A percentile compares a stretch with the other conserved stretches of the same genome.
These are phyloP conservation scores for Decorospora gaudefroyi DNA, from an alignment of 2,329 filamentous ascomycete genomes.

Conservation along the genomic window DNA sequence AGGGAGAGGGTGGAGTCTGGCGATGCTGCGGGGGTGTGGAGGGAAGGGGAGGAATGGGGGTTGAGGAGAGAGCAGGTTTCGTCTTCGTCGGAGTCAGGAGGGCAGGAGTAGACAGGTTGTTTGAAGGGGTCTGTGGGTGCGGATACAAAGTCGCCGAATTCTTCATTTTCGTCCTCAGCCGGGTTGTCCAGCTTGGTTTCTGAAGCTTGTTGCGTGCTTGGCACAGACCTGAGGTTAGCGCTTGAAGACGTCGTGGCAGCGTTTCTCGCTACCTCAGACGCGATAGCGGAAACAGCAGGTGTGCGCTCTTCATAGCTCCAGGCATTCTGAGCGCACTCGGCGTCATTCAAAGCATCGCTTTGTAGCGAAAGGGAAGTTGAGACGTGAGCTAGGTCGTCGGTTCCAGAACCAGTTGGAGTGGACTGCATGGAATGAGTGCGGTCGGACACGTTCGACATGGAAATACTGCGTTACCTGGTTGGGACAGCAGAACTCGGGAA, in stretches of 20 bases:
- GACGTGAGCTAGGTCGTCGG: background rate
- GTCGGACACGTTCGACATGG: background rate
- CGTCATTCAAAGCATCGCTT: background rate
- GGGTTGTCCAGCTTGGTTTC: too few relatives aligned
- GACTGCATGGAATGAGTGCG: background rate
- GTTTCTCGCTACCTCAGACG: too few relatives aligned
- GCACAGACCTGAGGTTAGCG: too few relatives aligned
- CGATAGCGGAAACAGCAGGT: background rate
- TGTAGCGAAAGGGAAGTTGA: too few relatives aligned
- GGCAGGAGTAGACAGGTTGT: slow-evolving; percentile 10
- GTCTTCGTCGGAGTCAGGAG: too few relatives aligned
- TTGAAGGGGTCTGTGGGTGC: slow-evolving; percentile 4
- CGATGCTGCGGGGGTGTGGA: too few relatives aligned
- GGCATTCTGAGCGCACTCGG: background rate
- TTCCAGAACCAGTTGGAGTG: background rate
- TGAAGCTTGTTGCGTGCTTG: background rate
- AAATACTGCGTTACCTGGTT: background rate
- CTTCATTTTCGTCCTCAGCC: too few relatives aligned
- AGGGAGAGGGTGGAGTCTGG: too few relatives aligned
- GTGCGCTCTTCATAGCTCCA: background rate
- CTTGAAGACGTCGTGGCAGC: too few relatives aligned
- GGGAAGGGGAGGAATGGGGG: background rate
- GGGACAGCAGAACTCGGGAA: background rate
- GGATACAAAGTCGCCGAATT: slow-evolving; percentile 14
- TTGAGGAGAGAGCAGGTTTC: slow-evolving; percentile 1